Evolutionary conservation across 257 asterid species (phyloP), one percentile per base, ranked within the genome.

Genomic region (Petrea volubilis): DNA sequence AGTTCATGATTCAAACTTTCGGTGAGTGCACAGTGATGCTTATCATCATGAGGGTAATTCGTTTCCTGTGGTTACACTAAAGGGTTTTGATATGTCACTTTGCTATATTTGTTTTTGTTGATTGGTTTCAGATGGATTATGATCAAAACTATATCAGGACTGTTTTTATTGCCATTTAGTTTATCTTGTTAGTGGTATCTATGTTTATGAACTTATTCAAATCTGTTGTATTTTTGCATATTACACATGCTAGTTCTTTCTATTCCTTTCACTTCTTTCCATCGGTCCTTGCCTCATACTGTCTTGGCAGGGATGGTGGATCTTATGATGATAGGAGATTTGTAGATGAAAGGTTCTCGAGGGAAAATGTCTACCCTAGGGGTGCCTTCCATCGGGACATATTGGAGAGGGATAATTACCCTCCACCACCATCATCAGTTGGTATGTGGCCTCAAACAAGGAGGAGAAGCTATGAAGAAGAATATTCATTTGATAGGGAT

Each of bases 321-420:
- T 82, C 98, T 40, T 88, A 86, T 81, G 97, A 90, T 79, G 96
- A 82, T 78, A 85, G 98, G 95, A 89, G 97, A 80, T 91, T 79
- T 86, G 52, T 86, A 62, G 99, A 91, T 78, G 99, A 89, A 76
- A 87, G 99, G 83, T 84, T 82, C 86, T 72, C 95, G 28, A 90
- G 99, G 84, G 99, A 90, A 47, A 79, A 81, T 88, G 82, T 72
- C 70, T 84, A 88, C 73, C 83, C 91, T 23, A 86, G 93, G 81
- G 93, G 88, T 61, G 77, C 84, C 77, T 86, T 87, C 81, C 95
- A 81, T 71, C 86, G 90, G 52, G 97, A 94, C 67, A 74, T 82
- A 40, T 65, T 82, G 89, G 97, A 91, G 78, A 86, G 96, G 81
- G 97, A 91, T 83, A 77, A 77, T 70, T 85, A 88, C 77, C 95